Evolutionary conservation across 371 early-diverging fungal genomes (phyloP), one percentile per base, ranked within the genome.

Genomic region (Haplosporangium sp.): DNA sequence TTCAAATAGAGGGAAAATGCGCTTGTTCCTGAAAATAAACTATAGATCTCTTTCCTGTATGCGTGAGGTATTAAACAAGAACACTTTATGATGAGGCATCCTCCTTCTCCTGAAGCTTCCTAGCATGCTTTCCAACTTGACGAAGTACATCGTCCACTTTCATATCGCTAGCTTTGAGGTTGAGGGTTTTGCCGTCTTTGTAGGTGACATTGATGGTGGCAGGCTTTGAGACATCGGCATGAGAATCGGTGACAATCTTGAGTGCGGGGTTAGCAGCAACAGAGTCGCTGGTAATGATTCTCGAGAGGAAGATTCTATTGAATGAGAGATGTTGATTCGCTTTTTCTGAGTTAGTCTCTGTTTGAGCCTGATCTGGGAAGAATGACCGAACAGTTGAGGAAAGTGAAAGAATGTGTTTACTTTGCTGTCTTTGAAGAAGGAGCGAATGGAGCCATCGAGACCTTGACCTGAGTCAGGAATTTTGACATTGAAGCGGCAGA

Each of bases 101-200:
- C 71, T 90, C 89, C 20, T 84, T 84, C 84, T 90, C 90, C 60
- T 90, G 88, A 62, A 90, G 74, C 61, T 88, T 88, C 77, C 84
- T 87, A 63, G 89, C 88, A 62, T 89, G 89, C 68, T 86, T 88
- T 77, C 87, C 87, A 5, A 89, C 87, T 52, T 84, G 71, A 48
- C 86, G 86, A 55, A 90, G 66, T 38, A 90, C 81, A 52, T 84
- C 84, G 61, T 86, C 85, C 62, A 90, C 86, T 63, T 87, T 88
- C 72, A 89, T 70, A 2, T 88, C 87, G 39, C 85, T 88, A 20
- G 88, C 48, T 19, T 86, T 84, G 53, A 90, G 72, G 38, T 84
- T 77, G 15, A 90, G 76, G 38, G 84, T 87, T 67, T 90, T 87
- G 47, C 89, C 89, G 63, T 90, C 90, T 67, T 88, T 88, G 69